Percentiles rank a stretch among this genome's conserved stretches.
These are phyloP conservation scores for Massarina eburnea DNA, from an alignment of 2,329 filamentous ascomycete species.

Conservation along the genomic window DNA sequence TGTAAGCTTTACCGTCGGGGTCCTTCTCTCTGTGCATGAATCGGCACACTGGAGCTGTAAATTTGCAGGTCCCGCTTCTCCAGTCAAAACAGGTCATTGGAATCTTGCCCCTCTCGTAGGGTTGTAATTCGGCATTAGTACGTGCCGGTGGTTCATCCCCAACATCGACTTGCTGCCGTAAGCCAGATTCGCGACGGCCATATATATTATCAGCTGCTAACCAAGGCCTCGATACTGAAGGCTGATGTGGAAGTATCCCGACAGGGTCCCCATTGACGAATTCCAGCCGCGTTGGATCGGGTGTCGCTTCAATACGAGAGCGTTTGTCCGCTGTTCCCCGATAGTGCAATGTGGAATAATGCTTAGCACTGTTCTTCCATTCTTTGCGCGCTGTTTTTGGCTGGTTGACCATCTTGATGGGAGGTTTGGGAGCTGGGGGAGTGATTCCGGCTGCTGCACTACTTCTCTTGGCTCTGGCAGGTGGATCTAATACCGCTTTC, in stretches of 20 bases:
- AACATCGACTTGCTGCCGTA: constrained; percentile 14
- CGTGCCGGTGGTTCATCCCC: constrained; percentile 3
- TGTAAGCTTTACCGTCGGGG: constrained; percentile 16
- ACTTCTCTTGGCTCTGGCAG: neutral
- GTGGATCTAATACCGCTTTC: constrained; percentile 4
- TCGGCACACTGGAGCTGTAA: constrained; percentile 17
- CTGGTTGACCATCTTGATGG: constrained; percentile 32
- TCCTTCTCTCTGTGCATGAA: constrained; percentile 32
- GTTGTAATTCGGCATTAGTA: constrained; percentile 7
- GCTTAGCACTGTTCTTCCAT: constrained; percentile 15
- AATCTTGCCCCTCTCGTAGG: constrained; percentile 30
- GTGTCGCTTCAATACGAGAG: constrained; percentile 24
- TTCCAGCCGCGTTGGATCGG: constrained; percentile 24
- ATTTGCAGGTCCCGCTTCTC: constrained; percentile 25
- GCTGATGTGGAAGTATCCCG: constrained; percentile 1
- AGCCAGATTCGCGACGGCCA: constrained; percentile 23
- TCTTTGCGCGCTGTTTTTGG: constrained; percentile 12
- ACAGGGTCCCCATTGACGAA: constrained; percentile 26
- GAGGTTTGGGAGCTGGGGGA: constrained; percentile 6
- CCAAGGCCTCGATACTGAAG: neutral
- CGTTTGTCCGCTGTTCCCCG: constrained; percentile 21
- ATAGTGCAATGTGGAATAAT: constrained; percentile 20
- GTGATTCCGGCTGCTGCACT: neutral
- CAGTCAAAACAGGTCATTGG: constrained; percentile 33
- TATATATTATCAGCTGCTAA: constrained; percentile 19